These are phyloP conservation scores for Withania somnifera DNA, from an alignment of 305 asterid species.

Conservation along the genomic window DNA sequence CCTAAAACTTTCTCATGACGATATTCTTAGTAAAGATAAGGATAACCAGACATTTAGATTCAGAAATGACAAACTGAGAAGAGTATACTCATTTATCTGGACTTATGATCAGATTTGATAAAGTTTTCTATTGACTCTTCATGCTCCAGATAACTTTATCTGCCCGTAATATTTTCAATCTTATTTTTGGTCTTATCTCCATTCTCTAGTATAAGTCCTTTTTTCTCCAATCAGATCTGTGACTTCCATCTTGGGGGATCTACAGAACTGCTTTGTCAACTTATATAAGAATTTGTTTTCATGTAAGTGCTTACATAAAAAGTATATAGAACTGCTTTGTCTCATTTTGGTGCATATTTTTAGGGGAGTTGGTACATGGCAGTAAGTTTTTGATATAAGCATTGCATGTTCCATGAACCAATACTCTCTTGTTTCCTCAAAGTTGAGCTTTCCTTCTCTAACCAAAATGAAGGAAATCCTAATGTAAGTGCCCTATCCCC, in stretches of 20 bases:
- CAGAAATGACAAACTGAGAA: background rate
- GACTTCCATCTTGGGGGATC: background rate
- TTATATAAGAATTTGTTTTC: background rate
- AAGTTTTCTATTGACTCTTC: background rate
- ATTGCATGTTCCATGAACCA: background rate
- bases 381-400: background rate
- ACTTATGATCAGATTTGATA: background rate
- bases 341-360: background rate
- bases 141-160: background rate
- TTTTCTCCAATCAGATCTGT: slow-evolving; percentile 1
- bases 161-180: background rate
- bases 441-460: background rate
- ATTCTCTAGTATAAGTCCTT: background rate
- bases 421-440: background rate
- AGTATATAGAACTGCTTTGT: background rate
- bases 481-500: background rate
- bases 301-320: background rate
- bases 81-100: background rate
- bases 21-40: background rate
- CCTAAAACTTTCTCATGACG: background rate
- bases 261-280: background rate
- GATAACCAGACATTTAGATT: background rate
- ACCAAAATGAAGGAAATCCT: background rate
- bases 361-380: background rate
- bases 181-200: background rate